These are phyloP conservation scores for Hyaloscypha hepaticicola DNA, from an alignment of 495 filamentous ascomycete genomes.

Conservation along the genomic window DNA sequence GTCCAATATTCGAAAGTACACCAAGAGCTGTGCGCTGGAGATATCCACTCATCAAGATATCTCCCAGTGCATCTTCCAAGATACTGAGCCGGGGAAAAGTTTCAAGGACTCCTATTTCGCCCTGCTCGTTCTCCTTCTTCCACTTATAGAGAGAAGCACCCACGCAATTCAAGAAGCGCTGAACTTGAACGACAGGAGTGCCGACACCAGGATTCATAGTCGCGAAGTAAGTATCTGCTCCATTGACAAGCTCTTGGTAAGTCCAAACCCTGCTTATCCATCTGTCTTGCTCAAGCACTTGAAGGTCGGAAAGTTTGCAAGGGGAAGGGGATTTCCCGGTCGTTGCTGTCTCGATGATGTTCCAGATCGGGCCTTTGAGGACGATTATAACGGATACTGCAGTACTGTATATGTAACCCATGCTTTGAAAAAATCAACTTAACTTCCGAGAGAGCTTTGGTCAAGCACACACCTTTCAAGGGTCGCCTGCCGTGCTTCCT, in stretches of 20 bases:
- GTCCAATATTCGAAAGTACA: constrained; percentile 13
- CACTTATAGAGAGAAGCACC: constrained; percentile 12
- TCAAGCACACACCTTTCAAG: constrained; percentile 15
- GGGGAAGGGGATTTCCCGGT: neutral
- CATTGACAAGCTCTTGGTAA: constrained; percentile 19
- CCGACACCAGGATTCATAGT: neutral
- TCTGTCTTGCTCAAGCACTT: constrained; percentile 5
- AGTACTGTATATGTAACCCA: constrained; percentile 23
- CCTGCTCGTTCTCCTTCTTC: neutral
- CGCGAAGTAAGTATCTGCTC: constrained; percentile 3
- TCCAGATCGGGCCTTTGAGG: constrained; percentile 3
- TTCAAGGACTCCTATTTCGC: neutral
- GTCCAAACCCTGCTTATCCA: constrained; percentile 20
- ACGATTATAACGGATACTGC: constrained; percentile 13
- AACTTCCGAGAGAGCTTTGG: neutral
- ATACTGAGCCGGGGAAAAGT: constrained; percentile 13
- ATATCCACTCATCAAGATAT: constrained; percentile 1
- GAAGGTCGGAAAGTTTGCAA: neutral
- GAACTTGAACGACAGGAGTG: neutral
- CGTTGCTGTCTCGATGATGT: constrained; percentile 7
- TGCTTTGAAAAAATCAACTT: constrained; percentile 21
- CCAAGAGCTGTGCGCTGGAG: constrained; percentile 2
- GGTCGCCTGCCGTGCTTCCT: neutral
- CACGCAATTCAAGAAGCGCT: constrained; percentile 12
- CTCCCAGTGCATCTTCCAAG: constrained; percentile 5